Evolutionary conservation across 192 early-diverging fungal genomes (phyloP).

Genomic region (Backusella luteola): DNA sequence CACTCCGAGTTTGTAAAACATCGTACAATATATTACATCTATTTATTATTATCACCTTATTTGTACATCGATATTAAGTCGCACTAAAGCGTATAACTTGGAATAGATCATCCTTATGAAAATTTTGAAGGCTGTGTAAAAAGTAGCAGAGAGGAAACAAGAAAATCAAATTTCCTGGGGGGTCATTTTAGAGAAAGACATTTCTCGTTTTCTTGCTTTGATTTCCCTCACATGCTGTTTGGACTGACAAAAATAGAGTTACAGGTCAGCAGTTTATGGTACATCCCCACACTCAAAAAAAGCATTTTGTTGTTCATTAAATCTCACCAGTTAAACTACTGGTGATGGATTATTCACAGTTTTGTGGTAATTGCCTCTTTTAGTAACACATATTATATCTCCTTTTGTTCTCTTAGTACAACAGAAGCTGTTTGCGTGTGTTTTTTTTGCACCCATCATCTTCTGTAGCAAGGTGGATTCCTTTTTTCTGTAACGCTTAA

Average conservation of each 20-base stretch:
- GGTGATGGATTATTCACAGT: neutral
- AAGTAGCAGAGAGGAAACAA: neutral
- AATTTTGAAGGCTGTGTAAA: neutral
- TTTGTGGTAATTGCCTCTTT: neutral
- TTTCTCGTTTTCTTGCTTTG: neutral
- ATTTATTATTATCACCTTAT: neutral
- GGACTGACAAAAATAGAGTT: neutral
- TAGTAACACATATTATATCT: neutral
- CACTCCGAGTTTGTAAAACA: neutral
- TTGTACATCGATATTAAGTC: neutral
- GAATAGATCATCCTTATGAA: neutral
- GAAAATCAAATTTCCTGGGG: neutral
- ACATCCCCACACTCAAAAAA: neutral
- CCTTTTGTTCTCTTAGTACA: conserved; percentile 1
- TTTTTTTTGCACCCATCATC: neutral
- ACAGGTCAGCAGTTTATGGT: neutral
- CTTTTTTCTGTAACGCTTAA: neutral
- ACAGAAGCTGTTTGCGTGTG: neutral
- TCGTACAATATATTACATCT: neutral
- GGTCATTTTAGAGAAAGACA: neutral
- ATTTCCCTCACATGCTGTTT: neutral
- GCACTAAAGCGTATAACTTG: neutral
- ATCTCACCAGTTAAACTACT: neutral
- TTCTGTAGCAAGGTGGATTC: neutral
- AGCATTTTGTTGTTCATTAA: neutral